phyloP scores from a whole-genome alignment of 495 filamentous ascomycete genomes.

The Daldinia decipiens region DNA sequence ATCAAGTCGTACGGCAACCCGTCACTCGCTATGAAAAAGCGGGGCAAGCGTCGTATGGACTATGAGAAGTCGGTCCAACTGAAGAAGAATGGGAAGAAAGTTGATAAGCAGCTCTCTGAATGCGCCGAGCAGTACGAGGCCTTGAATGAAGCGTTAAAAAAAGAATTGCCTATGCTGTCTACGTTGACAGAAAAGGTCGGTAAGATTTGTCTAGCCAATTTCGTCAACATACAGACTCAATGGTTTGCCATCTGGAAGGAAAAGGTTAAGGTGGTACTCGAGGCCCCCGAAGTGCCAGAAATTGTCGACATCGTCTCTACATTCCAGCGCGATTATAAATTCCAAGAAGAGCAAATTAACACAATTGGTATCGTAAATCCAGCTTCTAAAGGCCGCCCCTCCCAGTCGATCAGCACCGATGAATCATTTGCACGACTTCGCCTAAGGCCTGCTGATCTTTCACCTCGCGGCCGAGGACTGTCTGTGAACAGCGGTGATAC shows the following conservation, averaged over 20 bases:
- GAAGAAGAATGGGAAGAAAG: slow-evolving; percentile 77
- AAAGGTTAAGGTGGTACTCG: slow-evolving; percentile 79
- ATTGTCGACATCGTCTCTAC: slow-evolving; percentile 72
- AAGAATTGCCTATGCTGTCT: slow-evolving; percentile 90
- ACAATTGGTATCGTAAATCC: slow-evolving; percentile 62
- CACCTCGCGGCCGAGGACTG: slow-evolving; percentile 59
- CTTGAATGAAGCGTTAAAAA: slow-evolving; percentile 89
- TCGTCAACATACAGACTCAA: slow-evolving; percentile 79
- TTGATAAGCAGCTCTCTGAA: slow-evolving; percentile 83
- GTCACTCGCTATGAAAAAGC: slow-evolving; percentile 87
- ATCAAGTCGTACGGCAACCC: slow-evolving; percentile 84
- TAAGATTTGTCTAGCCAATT: slow-evolving; percentile 79
- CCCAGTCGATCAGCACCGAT: slow-evolving; percentile 59
- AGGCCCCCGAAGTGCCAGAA: slow-evolving; percentile 69
- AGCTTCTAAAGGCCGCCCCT: slow-evolving; percentile 53
- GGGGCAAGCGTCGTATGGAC: slow-evolving; percentile 87
- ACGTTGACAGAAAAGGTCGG: slow-evolving; percentile 79
- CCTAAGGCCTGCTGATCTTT: slow-evolving; percentile 52
- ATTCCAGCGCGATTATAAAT: slow-evolving; percentile 77
- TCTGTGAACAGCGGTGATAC: slow-evolving; percentile 72
- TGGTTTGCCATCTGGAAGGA: slow-evolving; percentile 84
- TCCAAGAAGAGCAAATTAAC: slow-evolving; percentile 63
- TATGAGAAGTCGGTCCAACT: slow-evolving; percentile 72
- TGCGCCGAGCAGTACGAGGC: slow-evolving; percentile 87
- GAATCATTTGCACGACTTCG: slow-evolving; percentile 55